Conservation (phyloP, 371 early-diverging fungal genomes). For the Rhizopus stolonifer region DNA sequence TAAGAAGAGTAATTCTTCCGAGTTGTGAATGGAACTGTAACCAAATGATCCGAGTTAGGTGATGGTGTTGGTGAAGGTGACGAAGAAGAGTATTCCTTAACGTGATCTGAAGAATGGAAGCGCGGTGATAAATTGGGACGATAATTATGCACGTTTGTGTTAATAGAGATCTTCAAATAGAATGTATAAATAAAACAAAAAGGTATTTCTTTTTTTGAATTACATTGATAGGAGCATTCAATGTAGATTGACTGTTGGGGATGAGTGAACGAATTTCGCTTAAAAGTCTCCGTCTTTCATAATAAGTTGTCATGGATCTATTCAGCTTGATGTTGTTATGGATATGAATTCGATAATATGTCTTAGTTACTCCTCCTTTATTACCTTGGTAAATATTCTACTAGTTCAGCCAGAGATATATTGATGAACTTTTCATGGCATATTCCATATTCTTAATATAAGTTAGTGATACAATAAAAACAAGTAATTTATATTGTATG, state of each 20-base stretch:
- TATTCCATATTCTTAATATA: constrained; percentile 32
- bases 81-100: constrained; percentile 10
- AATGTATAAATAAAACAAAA: neutral
- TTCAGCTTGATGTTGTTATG: constrained; percentile 4
- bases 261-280: constrained; percentile 42
- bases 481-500: neutral
- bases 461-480: constrained; percentile 1
- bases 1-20: constrained; percentile 15
- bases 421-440: constrained; percentile 40
- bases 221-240: constrained; percentile 18
- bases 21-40: neutral
- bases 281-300: constrained; percentile 48
- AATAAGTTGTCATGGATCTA: constrained; percentile 42
- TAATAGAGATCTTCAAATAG: constrained; percentile 22
- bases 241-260: constrained; percentile 10
- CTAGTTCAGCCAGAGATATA: constrained; percentile 42
- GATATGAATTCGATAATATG: neutral
- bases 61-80: constrained; percentile 14
- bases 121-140: constrained; percentile 10
- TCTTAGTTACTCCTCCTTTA: neutral
- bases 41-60: constrained; percentile 3
- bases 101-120: constrained; percentile 24
- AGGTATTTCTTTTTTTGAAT: neutral
- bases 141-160: constrained; percentile 25
- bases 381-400: constrained; percentile 39